Conservation (phyloP, 305 asterid species). For the Vinca major region DNA sequence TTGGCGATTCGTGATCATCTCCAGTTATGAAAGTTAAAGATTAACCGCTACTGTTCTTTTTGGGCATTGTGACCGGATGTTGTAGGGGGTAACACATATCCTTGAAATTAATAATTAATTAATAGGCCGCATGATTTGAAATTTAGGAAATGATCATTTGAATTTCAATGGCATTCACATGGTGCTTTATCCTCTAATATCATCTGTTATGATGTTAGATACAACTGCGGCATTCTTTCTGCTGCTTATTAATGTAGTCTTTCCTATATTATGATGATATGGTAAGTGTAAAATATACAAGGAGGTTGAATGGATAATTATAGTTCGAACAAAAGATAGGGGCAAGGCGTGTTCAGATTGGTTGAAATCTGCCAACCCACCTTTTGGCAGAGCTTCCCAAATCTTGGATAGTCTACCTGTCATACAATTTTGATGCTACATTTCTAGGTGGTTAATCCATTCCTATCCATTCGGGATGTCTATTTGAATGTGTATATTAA, state of each 20-base stretch:
- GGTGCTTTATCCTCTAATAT: background rate
- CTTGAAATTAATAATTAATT: background rate
- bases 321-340: background rate
- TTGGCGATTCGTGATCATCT: background rate
- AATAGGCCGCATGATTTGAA: background rate
- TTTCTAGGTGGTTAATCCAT: background rate
- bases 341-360: background rate
- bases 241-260: background rate
- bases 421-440: background rate
- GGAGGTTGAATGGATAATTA: background rate
- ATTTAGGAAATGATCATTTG: background rate
- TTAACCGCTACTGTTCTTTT: background rate
- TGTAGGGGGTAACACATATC: too few species aligned
- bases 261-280: background rate
- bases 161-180: background rate
- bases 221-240: background rate
- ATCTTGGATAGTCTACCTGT: background rate
- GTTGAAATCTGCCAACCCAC: background rate
- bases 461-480: background rate
- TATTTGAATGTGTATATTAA: background rate
- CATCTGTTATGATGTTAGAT: background rate
- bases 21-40: too few species aligned
- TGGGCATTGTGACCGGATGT: background rate
- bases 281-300: background rate
- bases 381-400: too few species aligned